A percentile compares a stretch with the other conserved stretches of the same genome.
phyloP scores from a whole-genome alignment of 2,329 filamentous ascomycete species.

The Aspergillus tamarii region DNA sequence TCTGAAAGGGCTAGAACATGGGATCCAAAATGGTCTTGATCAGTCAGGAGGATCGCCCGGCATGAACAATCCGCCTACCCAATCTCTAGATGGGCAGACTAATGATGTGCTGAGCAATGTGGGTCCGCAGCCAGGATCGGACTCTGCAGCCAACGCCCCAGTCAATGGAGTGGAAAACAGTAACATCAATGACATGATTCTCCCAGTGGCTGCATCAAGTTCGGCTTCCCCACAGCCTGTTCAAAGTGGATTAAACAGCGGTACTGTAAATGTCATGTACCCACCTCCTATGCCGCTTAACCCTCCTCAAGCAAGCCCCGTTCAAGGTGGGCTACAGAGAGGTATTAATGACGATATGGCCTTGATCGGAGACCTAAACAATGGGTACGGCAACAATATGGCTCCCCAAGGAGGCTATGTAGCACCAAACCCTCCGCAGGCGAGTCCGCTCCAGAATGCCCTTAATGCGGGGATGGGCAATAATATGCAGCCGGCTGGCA shows the following conservation, averaged over 20 bases:
- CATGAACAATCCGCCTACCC: no score
- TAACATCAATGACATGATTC: background rate
- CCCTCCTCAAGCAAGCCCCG: no score
- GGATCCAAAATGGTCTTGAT: background rate
- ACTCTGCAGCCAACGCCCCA: background rate
- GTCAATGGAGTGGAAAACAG: background rate
- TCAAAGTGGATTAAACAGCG: background rate
- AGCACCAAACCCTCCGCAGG: no score
- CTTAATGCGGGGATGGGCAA: fast-evolving
- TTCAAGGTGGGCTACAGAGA: no score
- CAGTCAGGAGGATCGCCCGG: background rate
- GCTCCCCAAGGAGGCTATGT: no score
- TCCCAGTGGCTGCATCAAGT: background rate
- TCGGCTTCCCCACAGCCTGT: background rate
- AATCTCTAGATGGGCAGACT: no score
- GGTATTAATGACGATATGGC: no score
- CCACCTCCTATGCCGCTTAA: background rate
- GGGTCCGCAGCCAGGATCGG: background rate
- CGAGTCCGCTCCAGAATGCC: background rate
- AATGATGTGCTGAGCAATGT: no score
- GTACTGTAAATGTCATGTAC: background rate
- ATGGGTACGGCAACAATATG: background rate
- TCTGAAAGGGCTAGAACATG: background rate
- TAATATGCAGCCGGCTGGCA: background rate
- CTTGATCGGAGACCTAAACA: no score